Percentiles rank a stretch among this genome's conserved stretches.
Evolutionary conservation across 306 rosid genomes (phyloP).

Genomic region (Cucurbita ficifolia): DNA sequence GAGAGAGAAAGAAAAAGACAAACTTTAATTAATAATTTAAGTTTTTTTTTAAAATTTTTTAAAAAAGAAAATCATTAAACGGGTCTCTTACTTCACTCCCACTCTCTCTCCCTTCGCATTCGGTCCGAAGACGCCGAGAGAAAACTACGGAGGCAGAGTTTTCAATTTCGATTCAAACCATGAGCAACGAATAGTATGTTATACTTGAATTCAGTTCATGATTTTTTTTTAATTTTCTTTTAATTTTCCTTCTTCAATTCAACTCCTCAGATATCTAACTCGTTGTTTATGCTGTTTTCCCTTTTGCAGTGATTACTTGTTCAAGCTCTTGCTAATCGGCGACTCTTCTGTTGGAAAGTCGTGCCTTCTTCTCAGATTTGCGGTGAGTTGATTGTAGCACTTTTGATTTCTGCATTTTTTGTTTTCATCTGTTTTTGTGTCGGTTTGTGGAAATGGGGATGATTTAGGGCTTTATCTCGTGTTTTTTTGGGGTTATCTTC

Average conservation of each 20-base stretch:
- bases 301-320: slow-evolving; percentile 64
- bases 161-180: slow-evolving; percentile 13
- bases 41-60: too few species aligned
- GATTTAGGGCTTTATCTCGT: slow-evolving; percentile 6
- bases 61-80: neutral
- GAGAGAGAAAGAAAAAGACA: neutral
- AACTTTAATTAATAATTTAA: neutral
- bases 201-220: neutral
- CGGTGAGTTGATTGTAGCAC: slow-evolving; percentile 24
- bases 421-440: neutral
- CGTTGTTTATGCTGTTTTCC: neutral
- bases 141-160: neutral
- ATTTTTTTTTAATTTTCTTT: neutral
- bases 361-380: slow-evolving; percentile 83
- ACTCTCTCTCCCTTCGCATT: neutral
- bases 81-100: neutral
- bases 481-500: neutral
- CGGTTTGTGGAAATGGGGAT: neutral
- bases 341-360: slow-evolving; percentile 97
- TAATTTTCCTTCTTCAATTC: neutral
- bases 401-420: neutral
- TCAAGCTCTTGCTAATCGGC: slow-evolving; percentile 83
- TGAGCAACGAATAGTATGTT: slow-evolving; percentile 81
- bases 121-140: neutral
- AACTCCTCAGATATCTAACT: neutral